Evolutionary conservation across 2,329 filamentous ascomycete genomes (phyloP), one percentile per base, ranked within the genome.

Genomic region (Myriosclerotinia duriaeana): DNA sequence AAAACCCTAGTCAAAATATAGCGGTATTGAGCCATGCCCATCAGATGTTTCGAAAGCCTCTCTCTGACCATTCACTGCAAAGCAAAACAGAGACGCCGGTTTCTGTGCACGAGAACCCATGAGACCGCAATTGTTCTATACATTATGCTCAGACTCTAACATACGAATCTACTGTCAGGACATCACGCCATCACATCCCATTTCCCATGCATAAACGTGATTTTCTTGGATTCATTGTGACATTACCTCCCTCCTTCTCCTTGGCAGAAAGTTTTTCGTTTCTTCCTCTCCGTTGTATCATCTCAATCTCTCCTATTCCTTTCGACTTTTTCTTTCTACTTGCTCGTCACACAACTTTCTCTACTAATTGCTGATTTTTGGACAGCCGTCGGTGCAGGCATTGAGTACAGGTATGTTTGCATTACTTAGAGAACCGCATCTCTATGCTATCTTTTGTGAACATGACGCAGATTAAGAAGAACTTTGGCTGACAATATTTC

Each of bases 361-460:
- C 67, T 69, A 72, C 67, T 72, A 68, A 64, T 65, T 65, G 67
- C 68, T 71, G 69, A 67, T 69, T 60, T 68, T 68, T 70, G 70
- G 71, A 71, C 63, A 74, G 72, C 70, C 69, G 73, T 69, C 72
- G 70, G 74, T 76, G 74, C 75, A 74, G 74, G 75, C 74, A 75
- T 76, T 76, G 74, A 71, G 71, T 71, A 73, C 40, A 76, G 73
- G 72, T 76, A 71, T 65, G 69, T 71, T 42, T 38, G 50, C 53
- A 30, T 66, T 53, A 14, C 22, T 48, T 6, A 8, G 54, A 53
- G 50, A 17, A 40, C 53, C 15, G 22, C 3, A 50, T 44, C 59
- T 34, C 6, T 17, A 38, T n/a, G 50, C 62, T 67, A 20, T 72
- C 69, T 54, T 26, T 34, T 42, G n/a, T 38, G 40, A 53, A 20